A percentile compares a stretch with the other conserved stretches of the same genome.
These are phyloP conservation scores for Moesziomyces parantarcticus DNA, from an alignment of 1,284 basidiomycete genomes.

Conservation along the genomic window DNA sequence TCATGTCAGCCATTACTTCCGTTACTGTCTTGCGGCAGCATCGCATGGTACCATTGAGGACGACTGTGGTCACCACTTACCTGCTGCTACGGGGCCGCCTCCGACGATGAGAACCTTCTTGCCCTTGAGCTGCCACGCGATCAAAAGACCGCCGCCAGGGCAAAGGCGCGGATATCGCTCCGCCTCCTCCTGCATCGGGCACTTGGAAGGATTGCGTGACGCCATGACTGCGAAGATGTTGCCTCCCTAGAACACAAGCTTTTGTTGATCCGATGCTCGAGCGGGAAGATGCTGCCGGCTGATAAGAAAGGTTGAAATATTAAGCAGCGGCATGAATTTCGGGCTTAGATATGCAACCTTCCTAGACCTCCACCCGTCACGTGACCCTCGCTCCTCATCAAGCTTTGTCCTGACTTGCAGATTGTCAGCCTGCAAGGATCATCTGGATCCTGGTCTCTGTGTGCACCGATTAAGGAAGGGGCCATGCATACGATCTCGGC, in stretches of 20 bases:
- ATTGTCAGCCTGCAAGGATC: background rate
- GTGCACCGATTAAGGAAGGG: too few relatives aligned
- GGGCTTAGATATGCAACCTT: constrained; percentile 24
- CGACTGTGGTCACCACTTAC: constrained; percentile 61
- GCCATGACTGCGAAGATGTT: constrained; percentile 17
- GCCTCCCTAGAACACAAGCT: too few relatives aligned
- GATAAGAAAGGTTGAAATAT: background rate
- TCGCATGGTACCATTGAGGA: background rate
- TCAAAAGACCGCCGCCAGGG: constrained; percentile 77
- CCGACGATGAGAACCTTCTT: constrained; percentile 86
- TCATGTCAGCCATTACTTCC: background rate
- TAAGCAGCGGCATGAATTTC: constrained; percentile 17
- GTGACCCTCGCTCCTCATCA: constrained; percentile 5
- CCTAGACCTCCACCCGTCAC: constrained; percentile 25
- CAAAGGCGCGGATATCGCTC: constrained; percentile 59
- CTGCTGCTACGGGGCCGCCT: constrained; percentile 85
- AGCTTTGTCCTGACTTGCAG: constrained; percentile 2
- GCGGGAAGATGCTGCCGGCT: too few relatives aligned
- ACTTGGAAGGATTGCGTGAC: constrained; percentile 34
- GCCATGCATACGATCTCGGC: too few relatives aligned
- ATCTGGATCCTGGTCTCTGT: too few relatives aligned
- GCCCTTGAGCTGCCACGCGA: constrained; percentile 86
- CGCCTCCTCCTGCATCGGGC: constrained; percentile 14
- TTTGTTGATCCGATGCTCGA: too few relatives aligned
- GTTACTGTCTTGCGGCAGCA: too few relatives aligned